Percentiles rank a stretch among this genome's conserved stretches.
Conservation (phyloP, 306 rosid species). For the Casuarina glauca region DNA sequence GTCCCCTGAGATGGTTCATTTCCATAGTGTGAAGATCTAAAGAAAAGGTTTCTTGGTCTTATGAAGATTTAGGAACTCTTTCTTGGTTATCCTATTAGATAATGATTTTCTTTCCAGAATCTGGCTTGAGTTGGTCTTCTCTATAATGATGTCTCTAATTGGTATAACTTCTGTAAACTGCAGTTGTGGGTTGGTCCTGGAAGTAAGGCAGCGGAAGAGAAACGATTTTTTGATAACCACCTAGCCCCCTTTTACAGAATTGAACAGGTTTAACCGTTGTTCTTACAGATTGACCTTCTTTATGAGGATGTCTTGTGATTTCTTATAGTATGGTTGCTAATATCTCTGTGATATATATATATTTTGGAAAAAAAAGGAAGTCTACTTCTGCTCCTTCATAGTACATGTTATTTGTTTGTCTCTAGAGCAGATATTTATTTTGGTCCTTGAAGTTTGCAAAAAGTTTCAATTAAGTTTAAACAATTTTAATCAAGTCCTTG, state of each 20-base stretch:
- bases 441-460: background rate
- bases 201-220: conserved; percentile 94
- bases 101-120: conserved; percentile 10
- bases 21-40: no score
- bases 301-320: conserved; percentile 1
- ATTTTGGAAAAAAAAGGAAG: no score
- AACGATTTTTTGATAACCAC: conserved; percentile 77
- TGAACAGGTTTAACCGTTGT: conserved; percentile 62
- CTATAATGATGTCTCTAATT: conserved; percentile 13
- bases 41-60: background rate
- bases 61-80: background rate
- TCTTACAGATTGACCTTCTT: conserved; percentile 4
- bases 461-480: background rate
- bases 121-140: conserved; percentile 19
- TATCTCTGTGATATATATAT: background rate
- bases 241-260: conserved; percentile 97
- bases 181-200: conserved; percentile 97
- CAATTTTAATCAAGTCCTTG: background rate
- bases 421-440: background rate
- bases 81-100: background rate
- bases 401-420: background rate
- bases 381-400: no score
- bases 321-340: conserved; percentile 11
- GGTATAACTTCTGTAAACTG: conserved; percentile 29
- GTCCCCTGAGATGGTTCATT: background rate